Evolutionary conservation across 768 basidiomycete species (phyloP), one percentile per base, ranked within the genome.

Genomic region (Calocybe cyanea): DNA sequence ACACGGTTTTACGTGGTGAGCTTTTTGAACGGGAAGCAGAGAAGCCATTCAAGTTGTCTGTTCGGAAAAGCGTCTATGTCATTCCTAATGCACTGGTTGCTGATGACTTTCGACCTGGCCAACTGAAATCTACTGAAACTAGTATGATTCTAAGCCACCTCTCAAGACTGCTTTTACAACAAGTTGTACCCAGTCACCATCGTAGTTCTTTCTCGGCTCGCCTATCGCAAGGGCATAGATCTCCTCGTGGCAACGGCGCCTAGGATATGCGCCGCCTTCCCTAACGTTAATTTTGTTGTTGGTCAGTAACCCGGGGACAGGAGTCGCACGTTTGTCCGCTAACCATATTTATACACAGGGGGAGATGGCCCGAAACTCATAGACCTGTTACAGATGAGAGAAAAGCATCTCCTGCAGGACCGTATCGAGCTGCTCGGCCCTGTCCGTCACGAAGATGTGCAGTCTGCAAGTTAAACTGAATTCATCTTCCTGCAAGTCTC

Each of bases 341-440:
- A 25, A 21, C 18, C 32, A 35, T 47, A n/a, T 19, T 46, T 34
- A 38, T 17, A 32, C 31, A n/a, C 56, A 92, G 92, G 92, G 1
- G 96, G 96, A 0, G 88, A 93, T 53, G 96, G 96, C 0, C 95
- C 96, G 0, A 97, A 98, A 61, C 76, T 95, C 53, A 87, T 94
- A 28, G 92, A 98, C 51, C 69, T 99, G 5, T 77, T 96, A 11
- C 96, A 97, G 69, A 95, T 95, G 85, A 77, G 94, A 5, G 95
- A 99, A 66, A 91, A 87, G 46, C 69, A 95, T 58, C 71, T 81
- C 15, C 74, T 98, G 1, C 92, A 95, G 63, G 94, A 96, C 57
- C 79, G 91, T 7, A 90, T 99, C n/a, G 81, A 87, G 51, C 73
- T 98, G 0, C 74, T 98, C 0, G 95, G 96, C 0, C 71, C 86